Conservation (phyloP, 352 stramenopile species). For the Phytophthora pseudosyringae region DNA sequence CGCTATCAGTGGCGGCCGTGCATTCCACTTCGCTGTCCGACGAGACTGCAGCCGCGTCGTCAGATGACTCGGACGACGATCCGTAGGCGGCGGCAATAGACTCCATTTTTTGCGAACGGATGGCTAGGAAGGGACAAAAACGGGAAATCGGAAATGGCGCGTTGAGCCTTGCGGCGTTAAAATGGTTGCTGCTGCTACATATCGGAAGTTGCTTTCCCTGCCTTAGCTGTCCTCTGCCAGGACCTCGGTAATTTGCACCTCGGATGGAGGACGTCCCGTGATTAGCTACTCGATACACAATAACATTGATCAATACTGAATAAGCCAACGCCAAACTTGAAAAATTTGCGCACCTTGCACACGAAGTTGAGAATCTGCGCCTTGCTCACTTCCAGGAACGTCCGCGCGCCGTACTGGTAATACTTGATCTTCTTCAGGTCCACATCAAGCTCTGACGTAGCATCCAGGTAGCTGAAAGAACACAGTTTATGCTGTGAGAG, state of each 20-base stretch:
- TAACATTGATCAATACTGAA: slow-evolving; percentile 7
- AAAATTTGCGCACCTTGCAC: slow-evolving; percentile 65
- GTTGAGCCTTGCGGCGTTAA: slow-evolving; percentile 9
- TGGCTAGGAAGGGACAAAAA: slow-evolving; percentile 26
- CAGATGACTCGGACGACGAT: slow-evolving; percentile 38
- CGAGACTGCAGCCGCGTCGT: slow-evolving; percentile 19
- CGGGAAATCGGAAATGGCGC: slow-evolving; percentile 15
- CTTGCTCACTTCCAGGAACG: slow-evolving; percentile 83
- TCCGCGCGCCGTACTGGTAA: slow-evolving; percentile 70
- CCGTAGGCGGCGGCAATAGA: slow-evolving; percentile 45
- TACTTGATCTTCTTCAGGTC: slow-evolving; percentile 85
- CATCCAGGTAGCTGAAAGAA: slow-evolving; percentile 61
- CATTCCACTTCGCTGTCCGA: slow-evolving; percentile 31
- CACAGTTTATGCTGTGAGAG: background rate
- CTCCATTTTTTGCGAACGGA: slow-evolving; percentile 40
- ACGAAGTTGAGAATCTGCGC: slow-evolving; percentile 89
- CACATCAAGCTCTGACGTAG: slow-evolving; percentile 72
- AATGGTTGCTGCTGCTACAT: slow-evolving; percentile 12
- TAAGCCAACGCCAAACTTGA: background rate
- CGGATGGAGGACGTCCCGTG: slow-evolving; percentile 65
- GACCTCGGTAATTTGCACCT: slow-evolving; percentile 76
- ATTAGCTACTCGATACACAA: slow-evolving; percentile 51
- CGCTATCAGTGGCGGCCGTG: background rate
- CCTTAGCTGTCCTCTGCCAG: slow-evolving; percentile 59
- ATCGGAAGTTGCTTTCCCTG: background rate